phyloP scores from a whole-genome alignment of 2,329 filamentous ascomycete genomes.

The Trichoderma sp. region DNA sequence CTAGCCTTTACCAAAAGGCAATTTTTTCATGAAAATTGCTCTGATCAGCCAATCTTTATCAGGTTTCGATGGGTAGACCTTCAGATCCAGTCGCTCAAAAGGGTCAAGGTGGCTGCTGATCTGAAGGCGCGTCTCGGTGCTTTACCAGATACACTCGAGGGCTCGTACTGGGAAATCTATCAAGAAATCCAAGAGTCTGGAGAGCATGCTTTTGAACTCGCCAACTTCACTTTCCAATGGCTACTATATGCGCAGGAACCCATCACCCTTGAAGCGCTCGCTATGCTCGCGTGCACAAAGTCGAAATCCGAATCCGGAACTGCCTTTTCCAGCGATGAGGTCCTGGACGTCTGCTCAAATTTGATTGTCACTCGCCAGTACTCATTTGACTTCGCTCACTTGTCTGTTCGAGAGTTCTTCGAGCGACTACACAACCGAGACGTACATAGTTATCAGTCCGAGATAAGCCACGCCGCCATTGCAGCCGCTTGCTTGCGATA shows the following conservation, averaged over 20 bases:
- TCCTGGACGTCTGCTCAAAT: slow-evolving; percentile 2
- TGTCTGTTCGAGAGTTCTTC: slow-evolving; percentile 11
- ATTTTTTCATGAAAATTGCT: too few species aligned
- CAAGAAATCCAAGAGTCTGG: background rate
- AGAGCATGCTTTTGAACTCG: background rate
- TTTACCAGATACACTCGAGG: background rate
- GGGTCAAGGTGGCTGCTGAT: slow-evolving; percentile 4
- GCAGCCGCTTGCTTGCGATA: slow-evolving; percentile 4
- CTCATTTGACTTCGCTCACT: background rate
- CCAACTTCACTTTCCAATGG: slow-evolving; percentile 5
- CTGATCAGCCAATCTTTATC: background rate
- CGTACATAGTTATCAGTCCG: background rate
- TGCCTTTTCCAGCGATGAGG: background rate
- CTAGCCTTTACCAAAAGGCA: too few species aligned
- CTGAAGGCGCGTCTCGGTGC: slow-evolving; percentile 5
- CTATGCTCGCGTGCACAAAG: background rate
- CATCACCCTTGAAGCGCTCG: slow-evolving; percentile 2
- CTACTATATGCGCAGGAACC: slow-evolving; percentile 5
- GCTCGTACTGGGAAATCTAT: slow-evolving; percentile 1
- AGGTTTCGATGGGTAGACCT: slow-evolving; percentile 12
- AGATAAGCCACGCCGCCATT: background rate
- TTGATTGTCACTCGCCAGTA: background rate
- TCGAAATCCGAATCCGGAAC: background rate
- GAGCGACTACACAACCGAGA: background rate
- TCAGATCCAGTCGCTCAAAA: background rate